Base-by-base conservation (phyloP, 2,329 filamentous ascomycete species). In the Nemania sp. region DNA sequence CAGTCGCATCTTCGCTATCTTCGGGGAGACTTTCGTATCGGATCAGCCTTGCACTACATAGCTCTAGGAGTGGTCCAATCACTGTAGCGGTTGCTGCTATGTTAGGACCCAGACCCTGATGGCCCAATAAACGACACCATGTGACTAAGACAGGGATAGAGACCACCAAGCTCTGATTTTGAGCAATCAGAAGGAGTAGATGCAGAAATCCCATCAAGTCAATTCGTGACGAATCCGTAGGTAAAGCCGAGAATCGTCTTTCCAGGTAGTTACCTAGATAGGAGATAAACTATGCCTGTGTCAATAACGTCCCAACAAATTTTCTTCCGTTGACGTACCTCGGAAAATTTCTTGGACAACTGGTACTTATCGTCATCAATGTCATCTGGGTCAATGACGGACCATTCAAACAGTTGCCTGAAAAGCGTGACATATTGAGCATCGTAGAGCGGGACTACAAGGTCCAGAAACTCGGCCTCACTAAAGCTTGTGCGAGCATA, bases 361-460 rank as follows among this genome's bases (percentile, higher is more conserved):
- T 90, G 85, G 69, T 99, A 97, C 68, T 91, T 95, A 66, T 91
- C 87, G 66, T 96, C 91, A 61, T 97, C 90, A 54, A 96, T 84
- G 63, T 96, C 88, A 54, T 90, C 83, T 3, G 90, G 82, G 60
- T 91, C 88, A 37, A 93, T 86, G 9, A 84, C 73, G 4, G 90
- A 90, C 89, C 90, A 94, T 57, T 88, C 83, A 64, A 90, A 91
- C 11, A 96, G 79, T 54, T 86, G 82, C 57, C 81, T 83, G 62
- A 92, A 83, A 6, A 95, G 79, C 31, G 81, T 78, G 36, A 96
- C 81, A 57, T 86, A 88, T 52, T 84, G 79, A n/a, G 79, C 77
- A 56, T 83, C 82, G 66, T 91, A 95, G 78, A 94, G 89, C 48
- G 90, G 87, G 61, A 86, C 87, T 45, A 93, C 86, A 3, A 96